phyloP scores from a whole-genome alignment of 108 stramenopile genomes.

The Skeletonema menzelii region DNA sequence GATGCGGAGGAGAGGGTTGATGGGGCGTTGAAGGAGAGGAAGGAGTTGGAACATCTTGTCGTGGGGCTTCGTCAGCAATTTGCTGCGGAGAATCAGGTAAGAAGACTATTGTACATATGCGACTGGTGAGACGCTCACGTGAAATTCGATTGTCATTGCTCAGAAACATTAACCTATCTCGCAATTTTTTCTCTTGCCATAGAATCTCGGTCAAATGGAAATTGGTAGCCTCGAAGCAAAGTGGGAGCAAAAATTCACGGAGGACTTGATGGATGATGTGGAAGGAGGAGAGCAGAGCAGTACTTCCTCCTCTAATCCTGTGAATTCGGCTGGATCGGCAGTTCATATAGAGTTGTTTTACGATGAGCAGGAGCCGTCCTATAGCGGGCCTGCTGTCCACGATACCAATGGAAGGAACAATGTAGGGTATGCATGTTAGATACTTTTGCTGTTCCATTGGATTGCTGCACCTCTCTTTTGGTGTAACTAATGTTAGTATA shows the following conservation, averaged over 20 bases:
- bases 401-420: neutral
- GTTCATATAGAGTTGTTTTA: conserved; percentile 47
- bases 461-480: neutral
- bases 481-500: neutral
- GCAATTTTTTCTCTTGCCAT: neutral
- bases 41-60: conserved; percentile 21
- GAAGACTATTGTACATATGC: neutral
- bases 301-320: neutral
- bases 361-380: neutral
- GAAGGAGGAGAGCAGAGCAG: conserved; percentile 2
- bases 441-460: neutral
- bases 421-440: conserved; percentile 4
- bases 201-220: conserved; percentile 38
- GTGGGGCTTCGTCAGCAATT: conserved; percentile 26
- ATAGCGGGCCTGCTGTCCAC: neutral
- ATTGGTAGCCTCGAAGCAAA: conserved; percentile 36
- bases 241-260: conserved; percentile 25
- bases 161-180: neutral
- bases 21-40: conserved; percentile 6
- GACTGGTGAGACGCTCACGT: neutral
- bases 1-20: conserved; percentile 15
- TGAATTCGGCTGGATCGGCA: conserved; percentile 1
- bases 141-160: neutral
- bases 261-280: conserved; percentile 1
- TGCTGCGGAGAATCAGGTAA: conserved; percentile 10